phyloP scores from a whole-genome alignment of 345 rosid genomes.

The Populus ilicifolia region DNA sequence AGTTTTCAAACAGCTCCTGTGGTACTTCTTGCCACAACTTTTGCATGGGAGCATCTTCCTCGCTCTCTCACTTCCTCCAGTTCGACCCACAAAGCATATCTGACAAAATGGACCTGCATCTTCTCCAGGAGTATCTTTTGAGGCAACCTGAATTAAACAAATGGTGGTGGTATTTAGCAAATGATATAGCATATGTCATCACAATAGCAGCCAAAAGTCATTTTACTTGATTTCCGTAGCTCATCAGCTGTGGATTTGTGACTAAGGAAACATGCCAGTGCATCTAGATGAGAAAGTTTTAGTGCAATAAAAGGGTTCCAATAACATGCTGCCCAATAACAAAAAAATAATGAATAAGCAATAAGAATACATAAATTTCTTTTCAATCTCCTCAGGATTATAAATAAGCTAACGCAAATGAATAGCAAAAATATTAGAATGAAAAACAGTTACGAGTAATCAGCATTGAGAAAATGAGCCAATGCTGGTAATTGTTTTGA shows the following conservation, averaged over 20 bases:
- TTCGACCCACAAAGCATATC: constrained; percentile 81
- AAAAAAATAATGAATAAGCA: not conserved
- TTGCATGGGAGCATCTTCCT: constrained; percentile 89
- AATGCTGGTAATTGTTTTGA: not conserved
- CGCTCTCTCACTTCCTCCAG: constrained; percentile 77
- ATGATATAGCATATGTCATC: not conserved
- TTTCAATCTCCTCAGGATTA: not conserved
- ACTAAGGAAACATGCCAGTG: not conserved
- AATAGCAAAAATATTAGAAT: not conserved
- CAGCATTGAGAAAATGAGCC: not conserved
- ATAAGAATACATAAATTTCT: not conserved
- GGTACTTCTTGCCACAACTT: constrained; percentile 90
- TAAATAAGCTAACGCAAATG: not conserved
- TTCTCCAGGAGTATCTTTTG: constrained; percentile 47
- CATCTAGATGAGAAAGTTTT: not conserved
- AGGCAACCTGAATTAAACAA: constrained; percentile 35
- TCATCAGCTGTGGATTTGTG: not conserved
- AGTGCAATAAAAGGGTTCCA: not conserved
- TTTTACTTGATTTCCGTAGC: not conserved
- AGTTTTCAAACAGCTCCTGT: constrained; percentile 74
- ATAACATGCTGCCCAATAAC: not conserved
- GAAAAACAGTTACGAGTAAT: not conserved
- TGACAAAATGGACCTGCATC: constrained; percentile 66
- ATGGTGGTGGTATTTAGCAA: not conserved
- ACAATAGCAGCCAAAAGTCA: not conserved